Conservation (phyloP, 805 yeast genomes). For the Barnettozyma salicaria region DNA sequence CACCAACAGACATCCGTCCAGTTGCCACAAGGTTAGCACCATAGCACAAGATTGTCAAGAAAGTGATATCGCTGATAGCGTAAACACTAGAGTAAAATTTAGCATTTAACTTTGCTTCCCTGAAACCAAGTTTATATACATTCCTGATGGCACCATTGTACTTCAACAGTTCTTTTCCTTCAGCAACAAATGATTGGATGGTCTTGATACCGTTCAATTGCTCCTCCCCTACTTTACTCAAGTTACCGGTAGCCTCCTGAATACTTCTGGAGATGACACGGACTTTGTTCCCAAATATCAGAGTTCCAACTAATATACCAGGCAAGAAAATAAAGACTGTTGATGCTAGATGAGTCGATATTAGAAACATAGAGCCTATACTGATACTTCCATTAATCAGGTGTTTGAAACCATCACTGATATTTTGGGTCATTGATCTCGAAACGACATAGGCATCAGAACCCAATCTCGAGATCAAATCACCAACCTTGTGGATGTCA, state of each 20-base stretch:
- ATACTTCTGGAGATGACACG: conserved; percentile 68
- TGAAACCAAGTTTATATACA: conserved; percentile 61
- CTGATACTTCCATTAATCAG: conserved; percentile 80
- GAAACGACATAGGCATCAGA: conserved; percentile 89
- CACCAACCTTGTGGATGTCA: conserved; percentile 93
- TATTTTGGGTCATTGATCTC: conserved; percentile 80
- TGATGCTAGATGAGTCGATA: conserved; percentile 74
- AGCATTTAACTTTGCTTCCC: conserved; percentile 77
- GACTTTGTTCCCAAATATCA: conserved; percentile 77
- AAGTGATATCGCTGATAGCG: conserved; percentile 76
- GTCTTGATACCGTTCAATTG: conserved; percentile 83
- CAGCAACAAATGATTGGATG: conserved; percentile 89
- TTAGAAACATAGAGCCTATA: conserved; percentile 82
- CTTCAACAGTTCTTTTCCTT: conserved; percentile 67
- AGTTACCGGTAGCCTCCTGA: conserved; percentile 79
- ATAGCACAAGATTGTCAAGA: conserved; percentile 66
- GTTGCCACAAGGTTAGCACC: conserved; percentile 78
- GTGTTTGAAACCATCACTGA: conserved; percentile 87
- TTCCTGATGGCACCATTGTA: conserved; percentile 69
- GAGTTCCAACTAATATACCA: conserved; percentile 69
- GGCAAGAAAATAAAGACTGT: conserved; percentile 78
- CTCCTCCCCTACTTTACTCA: conserved; percentile 90
- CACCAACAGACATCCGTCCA: conserved; percentile 80
- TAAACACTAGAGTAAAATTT: conserved; percentile 73
- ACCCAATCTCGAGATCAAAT: conserved; percentile 81